Evolutionary conservation across 2,329 filamentous ascomycete genomes (phyloP), one percentile per base, ranked within the genome.

Genomic region (Stemphylium vesicarium): DNA sequence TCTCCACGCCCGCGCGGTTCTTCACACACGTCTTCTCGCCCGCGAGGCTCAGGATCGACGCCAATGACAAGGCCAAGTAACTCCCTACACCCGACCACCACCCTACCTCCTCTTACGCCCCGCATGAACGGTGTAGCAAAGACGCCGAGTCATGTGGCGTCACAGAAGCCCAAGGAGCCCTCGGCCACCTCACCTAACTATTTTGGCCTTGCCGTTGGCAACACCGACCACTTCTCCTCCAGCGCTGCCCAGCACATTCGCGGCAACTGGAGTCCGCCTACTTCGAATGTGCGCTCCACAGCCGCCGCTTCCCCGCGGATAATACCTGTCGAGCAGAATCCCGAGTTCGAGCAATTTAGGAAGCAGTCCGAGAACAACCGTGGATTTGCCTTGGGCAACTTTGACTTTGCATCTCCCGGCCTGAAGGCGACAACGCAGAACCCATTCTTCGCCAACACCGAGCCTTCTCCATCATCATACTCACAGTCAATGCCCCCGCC

Each of bases 331-430:
- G 89, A 94, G 66, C 85, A 88, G 31, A 92, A 93, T 66, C 85
- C 89, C 6, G 88, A 92, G n/a, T 94, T 90, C 60, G 91, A 94
- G 71, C 88, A 89, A 2, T 94, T 96, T 71, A 83, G 82, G 64
- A 85, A 83, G 60, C 88, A 92, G 68, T 74, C 74, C 13, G 90
- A 93, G 67, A 81, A 84, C 32, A 88, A 87, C 63, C 73, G 71
- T 18, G 78, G 76, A 47, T 80, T 75, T 51, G 68, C 79, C 5
- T 61, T 75, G 37, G 77, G 76, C 24, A 75, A 67, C 16, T 71
- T 81, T 52, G 73, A 75, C 43, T 80, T 80, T 68, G 75, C 71
- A 18, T 70, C 75, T 50, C 51, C 55, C 15, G 65, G 63, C 26
- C 61, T 64, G 22, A 69, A 73, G 9, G 60, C 70, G 2, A 50